Evolutionary conservation across 306 rosid genomes (phyloP).

Genomic region (Psophocarpus tetragonolobus): DNA sequence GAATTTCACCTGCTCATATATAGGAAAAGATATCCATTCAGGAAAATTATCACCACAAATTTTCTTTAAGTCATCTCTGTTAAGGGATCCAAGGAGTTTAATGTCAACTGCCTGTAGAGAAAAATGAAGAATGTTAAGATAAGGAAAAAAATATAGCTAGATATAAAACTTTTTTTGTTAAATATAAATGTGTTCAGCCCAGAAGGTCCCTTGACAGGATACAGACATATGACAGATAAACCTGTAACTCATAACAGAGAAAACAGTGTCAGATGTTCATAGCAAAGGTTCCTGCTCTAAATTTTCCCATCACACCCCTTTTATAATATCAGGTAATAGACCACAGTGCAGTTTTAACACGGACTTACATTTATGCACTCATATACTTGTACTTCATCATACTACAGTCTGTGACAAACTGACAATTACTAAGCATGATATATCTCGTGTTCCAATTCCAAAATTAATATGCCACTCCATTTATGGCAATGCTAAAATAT

Average conservation of each 20-base stretch:
- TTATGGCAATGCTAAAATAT: neutral
- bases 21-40: conserved; percentile 96
- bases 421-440: neutral
- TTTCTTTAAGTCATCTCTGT: conserved; percentile 83
- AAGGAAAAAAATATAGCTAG: neutral
- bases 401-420: neutral
- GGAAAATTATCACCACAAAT: conserved; percentile 90
- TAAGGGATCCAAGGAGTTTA: conserved; percentile 89
- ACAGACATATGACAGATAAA: neutral
- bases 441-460: neutral
- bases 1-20: conserved; percentile 74
- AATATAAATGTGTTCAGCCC: neutral
- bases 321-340: neutral
- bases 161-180: conserved; percentile 9
- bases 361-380: neutral
- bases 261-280: neutral
- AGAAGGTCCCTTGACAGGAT: neutral
- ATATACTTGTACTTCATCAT: neutral
- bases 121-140: conserved; percentile 18
- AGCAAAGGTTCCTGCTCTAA: neutral
- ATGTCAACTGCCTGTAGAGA: conserved; percentile 81
- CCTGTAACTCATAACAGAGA: neutral
- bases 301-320: neutral
- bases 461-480: neutral
- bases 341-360: neutral